Percentiles rank a stretch among this genome's conserved stretches.
Conservation (phyloP, 345 rosid genomes). For the Aegle marmelos region DNA sequence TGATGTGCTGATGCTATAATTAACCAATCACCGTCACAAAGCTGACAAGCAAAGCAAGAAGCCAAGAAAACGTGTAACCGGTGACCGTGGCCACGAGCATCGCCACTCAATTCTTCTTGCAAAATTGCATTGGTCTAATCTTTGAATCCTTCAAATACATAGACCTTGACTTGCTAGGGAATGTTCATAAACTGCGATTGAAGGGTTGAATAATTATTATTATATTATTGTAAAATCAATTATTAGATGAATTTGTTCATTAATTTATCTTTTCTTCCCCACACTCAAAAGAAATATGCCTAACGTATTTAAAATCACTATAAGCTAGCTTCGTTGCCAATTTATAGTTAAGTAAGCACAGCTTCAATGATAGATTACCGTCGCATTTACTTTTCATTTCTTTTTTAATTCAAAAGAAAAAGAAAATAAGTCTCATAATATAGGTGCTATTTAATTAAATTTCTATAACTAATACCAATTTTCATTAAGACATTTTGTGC, state of each 20-base stretch:
- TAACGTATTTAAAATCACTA: background rate
- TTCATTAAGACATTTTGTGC: too few species aligned
- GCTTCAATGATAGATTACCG: too few species aligned
- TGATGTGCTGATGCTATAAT: background rate
- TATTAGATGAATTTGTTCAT: background rate
- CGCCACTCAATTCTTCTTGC: background rate
- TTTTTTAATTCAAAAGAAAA: too few species aligned
- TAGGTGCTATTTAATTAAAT: too few species aligned
- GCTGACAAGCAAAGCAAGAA: background rate
- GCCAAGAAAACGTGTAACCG: background rate
- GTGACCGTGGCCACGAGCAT: background rate
- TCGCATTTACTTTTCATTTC: too few species aligned
- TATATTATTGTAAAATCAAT: background rate
- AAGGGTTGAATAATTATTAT: background rate
- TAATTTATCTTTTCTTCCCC: background rate
- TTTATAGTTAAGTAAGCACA: too few species aligned
- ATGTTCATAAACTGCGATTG: slow-evolving; percentile 5
- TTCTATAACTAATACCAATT: too few species aligned
- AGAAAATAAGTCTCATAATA: too few species aligned
- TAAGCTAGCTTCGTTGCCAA: too few species aligned
- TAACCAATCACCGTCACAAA: background rate
- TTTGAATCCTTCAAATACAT: too few species aligned
- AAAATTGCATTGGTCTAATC: background rate
- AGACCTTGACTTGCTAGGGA: background rate
- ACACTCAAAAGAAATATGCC: background rate